Percentiles rank a stretch among this genome's conserved stretches.
Conservation (phyloP, 441 rosid genomes). For the Gossypium laxum region DNA sequence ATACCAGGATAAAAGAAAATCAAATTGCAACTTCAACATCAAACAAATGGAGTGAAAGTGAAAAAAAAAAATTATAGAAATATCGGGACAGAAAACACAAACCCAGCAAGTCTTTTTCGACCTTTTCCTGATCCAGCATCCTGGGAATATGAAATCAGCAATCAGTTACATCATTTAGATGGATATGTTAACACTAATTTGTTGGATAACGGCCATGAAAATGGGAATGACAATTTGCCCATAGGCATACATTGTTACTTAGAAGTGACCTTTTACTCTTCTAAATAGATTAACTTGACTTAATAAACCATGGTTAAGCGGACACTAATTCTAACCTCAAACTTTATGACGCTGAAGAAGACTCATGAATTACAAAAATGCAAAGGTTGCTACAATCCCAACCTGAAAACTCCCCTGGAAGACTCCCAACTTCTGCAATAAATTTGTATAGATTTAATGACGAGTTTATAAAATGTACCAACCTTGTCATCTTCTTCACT, state of each 20-base stretch:
- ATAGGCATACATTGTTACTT: not conserved
- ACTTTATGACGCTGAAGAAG: not conserved
- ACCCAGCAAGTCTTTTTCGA: conserved; percentile 50
- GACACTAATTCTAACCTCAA: not conserved
- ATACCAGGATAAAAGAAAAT: conserved; percentile 9
- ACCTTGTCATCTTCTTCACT: conserved; percentile 52
- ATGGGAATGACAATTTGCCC: not conserved
- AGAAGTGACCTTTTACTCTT: not conserved
- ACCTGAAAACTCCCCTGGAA: not conserved
- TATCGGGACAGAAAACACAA: conserved; percentile 22
- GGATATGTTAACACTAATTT: not conserved
- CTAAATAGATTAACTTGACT: not conserved
- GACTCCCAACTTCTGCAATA: not conserved
- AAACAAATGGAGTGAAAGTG: not conserved
- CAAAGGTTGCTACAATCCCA: not conserved
- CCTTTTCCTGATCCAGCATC: conserved; percentile 35
- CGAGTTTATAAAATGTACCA: conserved; percentile 17
- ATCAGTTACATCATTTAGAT: conserved; percentile 3
- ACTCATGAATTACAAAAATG: not conserved
- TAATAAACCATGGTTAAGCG: not conserved
- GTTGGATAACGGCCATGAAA: not conserved
- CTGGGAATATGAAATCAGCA: conserved; percentile 25
- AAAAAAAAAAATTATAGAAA: not conserved
- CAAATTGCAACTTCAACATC: not conserved
- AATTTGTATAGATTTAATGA: not conserved